Evolutionary conservation across 163 green algal genomes (phyloP), one percentile per base, ranked within the genome.

Genomic region (Prototheca wickerhamii): DNA sequence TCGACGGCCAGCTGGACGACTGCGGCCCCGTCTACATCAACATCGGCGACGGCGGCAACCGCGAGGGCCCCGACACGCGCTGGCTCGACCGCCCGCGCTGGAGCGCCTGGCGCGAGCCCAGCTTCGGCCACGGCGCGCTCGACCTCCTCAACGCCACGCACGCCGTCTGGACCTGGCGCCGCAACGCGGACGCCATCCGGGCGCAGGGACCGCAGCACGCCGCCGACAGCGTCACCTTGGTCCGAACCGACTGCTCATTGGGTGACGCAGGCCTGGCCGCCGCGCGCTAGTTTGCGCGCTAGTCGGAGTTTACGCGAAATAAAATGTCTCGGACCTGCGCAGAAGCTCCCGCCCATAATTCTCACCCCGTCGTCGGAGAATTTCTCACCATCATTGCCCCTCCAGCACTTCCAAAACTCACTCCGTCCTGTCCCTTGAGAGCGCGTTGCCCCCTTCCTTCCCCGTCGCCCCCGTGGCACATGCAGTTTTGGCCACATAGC

Each of bases 1-100:
- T 63, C 33, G 20, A 76, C 23, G 58, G 60, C 30, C 25, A 63
- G 58, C 54, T 58, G 28, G 42, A 87, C 37, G 46, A 66, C 17
- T 85, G 77, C 61, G 85, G 76, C 0, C 59, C 73, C 20, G 30
- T 74, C 0, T 72, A 90, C 68, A 65, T 77, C 51, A 78, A 75
- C 64, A 82, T 92, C 55, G 84, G 84, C 4, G 86, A 91, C 54
- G 84, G 84, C 37, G 84, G 84, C 34, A 91, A 90, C 61, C 61
- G 76, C 10, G 84, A 90, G 69, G 83, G 84, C 4, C 62, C 86
- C 29, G 70, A 71, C 26, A 65, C 30, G 2, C 54, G 31, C 31
- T 60, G n/a, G 15, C 32, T 60, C 12, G 26, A 34, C 8, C 40
- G 26, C 42, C 37, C 32, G 20, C 23, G 20, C 57, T 88, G 74